phyloP scores from a whole-genome alignment of 306 rosid genomes.

The Cyclanthera cordifolia region DNA sequence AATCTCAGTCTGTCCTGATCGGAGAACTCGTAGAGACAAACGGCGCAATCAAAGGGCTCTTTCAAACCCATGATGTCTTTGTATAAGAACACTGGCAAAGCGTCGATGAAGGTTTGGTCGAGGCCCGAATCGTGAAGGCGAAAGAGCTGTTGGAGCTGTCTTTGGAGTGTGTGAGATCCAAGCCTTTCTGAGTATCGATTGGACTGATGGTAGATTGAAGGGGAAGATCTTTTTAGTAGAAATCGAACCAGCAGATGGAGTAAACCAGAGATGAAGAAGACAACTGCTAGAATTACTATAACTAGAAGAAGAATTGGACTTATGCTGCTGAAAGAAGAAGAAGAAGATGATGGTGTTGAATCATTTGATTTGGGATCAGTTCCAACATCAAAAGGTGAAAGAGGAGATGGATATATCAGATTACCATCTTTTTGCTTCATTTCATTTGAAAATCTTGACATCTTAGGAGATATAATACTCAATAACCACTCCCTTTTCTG shows the following conservation, averaged over 20 bases:
- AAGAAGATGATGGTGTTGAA: constrained; percentile 1
- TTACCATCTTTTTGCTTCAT: constrained; percentile 18
- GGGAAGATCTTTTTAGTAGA: constrained; percentile 33
- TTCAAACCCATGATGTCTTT: constrained; percentile 44
- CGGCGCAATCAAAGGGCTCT: constrained; percentile 80
- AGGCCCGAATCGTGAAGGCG: constrained; percentile 68
- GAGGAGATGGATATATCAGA: constrained; percentile 27
- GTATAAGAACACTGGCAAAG: constrained; percentile 60
- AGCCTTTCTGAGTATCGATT: constrained; percentile 37
- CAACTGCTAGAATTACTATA: constrained; percentile 47
- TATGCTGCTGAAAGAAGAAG: constrained; percentile 41
- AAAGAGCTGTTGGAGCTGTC: constrained; percentile 85
- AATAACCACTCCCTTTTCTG: not conserved
- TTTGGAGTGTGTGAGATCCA: constrained; percentile 38
- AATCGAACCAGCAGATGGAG: constrained; percentile 54
- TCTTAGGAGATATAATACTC: constrained; percentile 13
- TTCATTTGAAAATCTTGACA: constrained; percentile 23
- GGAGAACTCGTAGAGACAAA: constrained; percentile 61
- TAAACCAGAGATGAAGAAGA: constrained; percentile 58
- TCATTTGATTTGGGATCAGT: constrained; percentile 16
- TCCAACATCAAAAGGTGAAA: constrained; percentile 16
- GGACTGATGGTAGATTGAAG: constrained; percentile 39
- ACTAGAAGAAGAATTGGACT: constrained; percentile 52
- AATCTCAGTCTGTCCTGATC: constrained; percentile 54
- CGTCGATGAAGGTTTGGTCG: constrained; percentile 53